A percentile compares a stretch with the other conserved stretches of the same genome.
Conservation (phyloP, 192 early-diverging fungal species). For the Dispira simplex region DNA sequence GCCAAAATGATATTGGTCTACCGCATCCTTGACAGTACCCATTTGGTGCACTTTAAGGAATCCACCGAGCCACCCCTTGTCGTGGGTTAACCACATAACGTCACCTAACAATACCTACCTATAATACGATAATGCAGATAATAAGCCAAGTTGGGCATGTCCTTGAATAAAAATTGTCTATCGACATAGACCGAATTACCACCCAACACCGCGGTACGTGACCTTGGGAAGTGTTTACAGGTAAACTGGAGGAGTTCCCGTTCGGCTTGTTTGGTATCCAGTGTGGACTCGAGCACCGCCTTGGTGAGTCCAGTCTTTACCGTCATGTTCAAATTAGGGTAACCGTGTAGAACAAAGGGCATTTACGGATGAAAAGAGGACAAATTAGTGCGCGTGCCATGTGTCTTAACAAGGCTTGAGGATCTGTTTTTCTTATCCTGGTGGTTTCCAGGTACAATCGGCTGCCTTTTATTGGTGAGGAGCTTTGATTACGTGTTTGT, state of each 20-base stretch:
- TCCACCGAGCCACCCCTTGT: not conserved
- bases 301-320: slow-evolving; percentile 59
- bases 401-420: not conserved
- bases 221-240: slow-evolving; percentile 42
- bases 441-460: not conserved
- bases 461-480: not conserved
- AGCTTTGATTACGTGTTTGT: not conserved
- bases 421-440: not conserved
- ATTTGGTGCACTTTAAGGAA: not conserved
- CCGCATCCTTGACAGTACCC: not conserved
- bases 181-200: slow-evolving; percentile 93
- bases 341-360: not conserved
- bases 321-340: not conserved
- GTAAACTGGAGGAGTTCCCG: slow-evolving; percentile 55
- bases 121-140: slow-evolving; percentile 73
- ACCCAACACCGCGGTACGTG: slow-evolving; percentile 52
- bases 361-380: not conserved
- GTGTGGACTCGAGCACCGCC: slow-evolving; percentile 47
- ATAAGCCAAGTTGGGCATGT: slow-evolving; percentile 60
- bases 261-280: slow-evolving; percentile 55
- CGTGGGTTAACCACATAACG: not conserved
- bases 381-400: not conserved
- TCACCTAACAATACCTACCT: slow-evolving; percentile 14
- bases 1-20: not conserved
- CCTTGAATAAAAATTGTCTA: slow-evolving; percentile 61